Percentiles rank a stretch among this genome's conserved stretches.
phyloP scores from a whole-genome alignment of 257 asterid species.

The Fraxinus cuspidata region DNA sequence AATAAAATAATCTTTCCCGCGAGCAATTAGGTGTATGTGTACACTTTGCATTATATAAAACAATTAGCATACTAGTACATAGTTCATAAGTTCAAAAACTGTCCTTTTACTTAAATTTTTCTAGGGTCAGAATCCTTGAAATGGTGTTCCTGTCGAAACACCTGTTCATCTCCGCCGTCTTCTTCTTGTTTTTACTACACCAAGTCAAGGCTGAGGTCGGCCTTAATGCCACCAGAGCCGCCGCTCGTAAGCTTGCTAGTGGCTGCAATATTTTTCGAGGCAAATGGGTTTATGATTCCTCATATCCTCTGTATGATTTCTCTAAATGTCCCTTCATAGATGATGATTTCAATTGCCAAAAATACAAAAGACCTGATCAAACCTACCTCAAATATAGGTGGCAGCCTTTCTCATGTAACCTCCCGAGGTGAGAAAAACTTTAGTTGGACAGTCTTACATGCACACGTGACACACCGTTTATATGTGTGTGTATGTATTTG shows the following conservation, averaged over 20 bases:
- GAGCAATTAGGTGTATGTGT: slow-evolving; percentile 6
- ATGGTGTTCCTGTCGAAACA: slow-evolving; percentile 40
- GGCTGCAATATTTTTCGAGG: slow-evolving; percentile 74
- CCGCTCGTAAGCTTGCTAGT: slow-evolving; percentile 32
- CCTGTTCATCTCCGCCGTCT: slow-evolving; percentile 32
- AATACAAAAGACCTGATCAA: slow-evolving; percentile 74
- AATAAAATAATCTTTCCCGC: no score
- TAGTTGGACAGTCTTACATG: neutral
- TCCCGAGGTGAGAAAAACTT: slow-evolving; percentile 54
- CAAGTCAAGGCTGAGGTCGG: slow-evolving; percentile 35
- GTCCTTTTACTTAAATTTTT: neutral
- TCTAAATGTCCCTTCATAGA: slow-evolving; percentile 82
- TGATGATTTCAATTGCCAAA: slow-evolving; percentile 76
- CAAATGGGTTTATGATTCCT: slow-evolving; percentile 78
- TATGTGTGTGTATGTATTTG: neutral
- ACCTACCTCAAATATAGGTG: slow-evolving; percentile 79
- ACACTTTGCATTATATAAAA: neutral
- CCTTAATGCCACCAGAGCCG: slow-evolving; percentile 35
- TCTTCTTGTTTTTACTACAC: slow-evolving; percentile 36
- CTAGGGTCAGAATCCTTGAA: slow-evolving; percentile 23
- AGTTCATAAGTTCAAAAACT: slow-evolving; percentile 11
- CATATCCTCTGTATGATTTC: slow-evolving; percentile 80
- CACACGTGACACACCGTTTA: neutral
- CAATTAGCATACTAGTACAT: neutral
- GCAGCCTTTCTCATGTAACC: slow-evolving; percentile 84